Percentiles rank a stretch among this genome's conserved stretches.
Evolutionary conservation across 305 asterid genomes (phyloP).

Genomic region (Rubia occidens): DNA sequence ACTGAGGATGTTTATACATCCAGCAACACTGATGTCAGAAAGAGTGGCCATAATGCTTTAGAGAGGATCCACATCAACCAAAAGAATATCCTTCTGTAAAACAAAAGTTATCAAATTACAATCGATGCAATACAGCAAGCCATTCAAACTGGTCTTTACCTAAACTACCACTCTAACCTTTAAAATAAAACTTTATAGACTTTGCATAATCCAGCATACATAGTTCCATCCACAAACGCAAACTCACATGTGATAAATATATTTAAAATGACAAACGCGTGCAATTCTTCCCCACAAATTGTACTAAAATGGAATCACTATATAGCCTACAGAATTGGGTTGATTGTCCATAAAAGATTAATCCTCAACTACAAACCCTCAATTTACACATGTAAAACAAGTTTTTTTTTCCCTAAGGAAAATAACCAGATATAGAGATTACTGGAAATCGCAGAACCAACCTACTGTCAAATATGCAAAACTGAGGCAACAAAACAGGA

Average conservation of each 20-base stretch:
- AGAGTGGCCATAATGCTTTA: conserved; percentile 65
- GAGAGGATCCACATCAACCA: conserved; percentile 12
- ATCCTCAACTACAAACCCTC: not conserved
- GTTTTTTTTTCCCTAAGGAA: not conserved
- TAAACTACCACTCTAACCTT: not conserved
- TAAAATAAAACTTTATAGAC: not conserved
- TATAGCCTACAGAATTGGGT: not conserved
- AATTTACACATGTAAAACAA: not conserved
- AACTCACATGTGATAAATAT: not conserved
- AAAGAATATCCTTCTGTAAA: not conserved
- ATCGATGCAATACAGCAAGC: not conserved
- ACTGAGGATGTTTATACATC: conserved; percentile 63
- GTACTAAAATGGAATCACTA: not conserved
- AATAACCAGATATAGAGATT: not conserved
- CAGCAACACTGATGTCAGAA: conserved; percentile 71
- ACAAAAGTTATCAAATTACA: not conserved
- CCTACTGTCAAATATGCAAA: not conserved
- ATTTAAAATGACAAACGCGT: not conserved
- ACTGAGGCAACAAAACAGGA: not conserved
- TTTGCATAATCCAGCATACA: not conserved
- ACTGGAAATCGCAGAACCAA: not conserved
- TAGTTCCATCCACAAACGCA: not conserved
- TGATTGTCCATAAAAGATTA: not conserved
- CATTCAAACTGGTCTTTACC: not conserved
- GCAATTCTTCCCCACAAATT: not conserved